Base-by-base conservation (phyloP, 495 filamentous ascomycete genomes). In the Oidiodendron maius region DNA sequence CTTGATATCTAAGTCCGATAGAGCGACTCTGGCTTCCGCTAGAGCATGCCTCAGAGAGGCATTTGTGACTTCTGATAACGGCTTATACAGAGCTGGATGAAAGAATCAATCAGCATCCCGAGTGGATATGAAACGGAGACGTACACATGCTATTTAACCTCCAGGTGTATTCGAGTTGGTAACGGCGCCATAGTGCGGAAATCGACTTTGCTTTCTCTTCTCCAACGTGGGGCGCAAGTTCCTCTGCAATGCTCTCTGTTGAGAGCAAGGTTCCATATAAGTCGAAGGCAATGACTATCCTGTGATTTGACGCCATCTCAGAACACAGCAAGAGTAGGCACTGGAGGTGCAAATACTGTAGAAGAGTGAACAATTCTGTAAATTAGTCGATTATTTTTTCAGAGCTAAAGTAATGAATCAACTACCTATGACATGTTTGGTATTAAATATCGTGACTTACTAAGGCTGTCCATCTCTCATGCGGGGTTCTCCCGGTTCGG, bases 151-250 rank as follows among this genome's bases (percentile, higher is more conserved):
- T 86, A 56, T 84, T 91, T 51, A 86, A 62, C 38, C 86, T 66
- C 86, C 86, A 93, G 28, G 87, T 87, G 54, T 91, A 93, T 64
- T 89, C 87, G 16, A 95, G 71, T 61, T 90, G 86, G 58, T 77
- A 78, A 20, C 68, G 73, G 37, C 72, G 61, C 68, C 71, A 75
- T 54, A 74, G 58, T 18, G 73, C 61, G 6, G 83, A 76, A 12
- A 91, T 70, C 5, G 61, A 55, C 6, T 66, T 55, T 11, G 79
- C 77, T 55, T 75, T 73, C 20, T 81, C 80, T 37, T 76, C 45
- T 41, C 76, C 70, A 26, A 77, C 72, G 40, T 73, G 61, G 36
- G 66, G 57, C 44, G 72, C 68, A 15, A 84, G 62, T 39, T 76
- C 62, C 10, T 68, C 63, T 11, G 71, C 72, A 46, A 89, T 86